Percentiles rank a stretch among this genome's conserved stretches.
Evolutionary conservation across 169 alveolate species (phyloP).

Genomic region (Eimeria tenella): DNA sequence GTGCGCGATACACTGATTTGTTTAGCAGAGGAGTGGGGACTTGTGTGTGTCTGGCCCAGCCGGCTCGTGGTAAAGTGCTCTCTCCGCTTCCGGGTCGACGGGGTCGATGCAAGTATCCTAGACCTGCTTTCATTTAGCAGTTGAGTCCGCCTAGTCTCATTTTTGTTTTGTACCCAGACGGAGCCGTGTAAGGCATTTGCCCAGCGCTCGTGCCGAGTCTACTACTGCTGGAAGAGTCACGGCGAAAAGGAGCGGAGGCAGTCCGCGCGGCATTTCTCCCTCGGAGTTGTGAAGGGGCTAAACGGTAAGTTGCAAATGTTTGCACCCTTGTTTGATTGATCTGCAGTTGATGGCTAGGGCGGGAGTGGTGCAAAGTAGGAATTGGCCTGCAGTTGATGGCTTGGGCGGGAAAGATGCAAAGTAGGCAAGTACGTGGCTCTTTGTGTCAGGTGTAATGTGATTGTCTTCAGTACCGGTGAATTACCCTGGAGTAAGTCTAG

Average conservation of each 20-base stretch:
- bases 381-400: too few species aligned
- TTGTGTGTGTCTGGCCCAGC: too few species aligned
- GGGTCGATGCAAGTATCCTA: background rate
- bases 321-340: background rate
- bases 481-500: conserved; percentile 6
- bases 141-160: background rate
- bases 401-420: too few species aligned
- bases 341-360: background rate
- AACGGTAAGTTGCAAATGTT: conserved; percentile 4
- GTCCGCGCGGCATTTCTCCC: conserved; percentile 7
- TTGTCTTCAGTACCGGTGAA: conserved; percentile 1
- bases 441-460: background rate
- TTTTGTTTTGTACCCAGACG: background rate
- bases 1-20: too few species aligned
- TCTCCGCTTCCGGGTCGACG: background rate
- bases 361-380: too few species aligned
- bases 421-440: background rate
- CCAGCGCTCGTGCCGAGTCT: conserved; percentile 30
- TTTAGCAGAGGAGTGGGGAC: too few species aligned
- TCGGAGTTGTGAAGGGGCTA: conserved; percentile 43
- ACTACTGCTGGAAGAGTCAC: conserved; percentile 75
- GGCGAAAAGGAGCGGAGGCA: conserved; percentile 63
- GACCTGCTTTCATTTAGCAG: background rate
- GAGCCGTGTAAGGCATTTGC: conserved; percentile 60
- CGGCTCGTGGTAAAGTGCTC: too few species aligned